Conservation (phyloP, 805 yeast genomes). For the Spathaspora gorwiae region DNA sequence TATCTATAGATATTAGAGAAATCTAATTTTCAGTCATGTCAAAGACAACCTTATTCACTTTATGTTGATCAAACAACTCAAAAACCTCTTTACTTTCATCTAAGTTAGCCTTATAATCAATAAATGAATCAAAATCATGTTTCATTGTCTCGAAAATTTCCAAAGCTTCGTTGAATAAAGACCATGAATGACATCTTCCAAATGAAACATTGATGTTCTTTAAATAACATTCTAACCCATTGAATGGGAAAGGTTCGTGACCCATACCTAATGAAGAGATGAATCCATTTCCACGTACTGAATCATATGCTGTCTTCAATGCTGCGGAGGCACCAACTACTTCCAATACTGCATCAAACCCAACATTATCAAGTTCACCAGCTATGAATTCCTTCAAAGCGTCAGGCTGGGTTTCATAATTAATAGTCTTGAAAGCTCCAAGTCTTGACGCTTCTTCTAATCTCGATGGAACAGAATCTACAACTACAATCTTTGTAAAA, state of each 20-base stretch:
- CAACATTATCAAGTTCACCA: slow-evolving; percentile 40
- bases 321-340: slow-evolving; percentile 56
- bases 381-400: slow-evolving; percentile 23
- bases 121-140: slow-evolving; percentile 44
- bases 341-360: slow-evolving; percentile 60
- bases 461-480: slow-evolving; percentile 47
- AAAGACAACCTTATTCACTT: slow-evolving; percentile 54
- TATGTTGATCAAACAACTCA: slow-evolving; percentile 48
- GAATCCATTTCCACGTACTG: slow-evolving; percentile 54
- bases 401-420: slow-evolving; percentile 35
- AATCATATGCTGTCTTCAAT: slow-evolving; percentile 45
- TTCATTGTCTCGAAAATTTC: slow-evolving; percentile 43
- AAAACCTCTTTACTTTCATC: slow-evolving; percentile 45
- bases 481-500: slow-evolving; percentile 40
- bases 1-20: no score
- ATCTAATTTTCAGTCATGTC: slow-evolving; percentile 10
- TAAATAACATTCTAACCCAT: slow-evolving; percentile 53
- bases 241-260: slow-evolving; percentile 52
- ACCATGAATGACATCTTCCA: slow-evolving; percentile 61
- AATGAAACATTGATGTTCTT: slow-evolving; percentile 55
- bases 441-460: slow-evolving; percentile 39
- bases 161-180: slow-evolving; percentile 50
- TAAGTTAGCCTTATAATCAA: slow-evolving; percentile 44
- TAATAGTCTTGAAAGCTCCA: slow-evolving; percentile 47
- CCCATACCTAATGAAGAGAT: slow-evolving; percentile 59